Conservation (phyloP, 768 basidiomycete species). For the Boletus barrowsii region DNA sequence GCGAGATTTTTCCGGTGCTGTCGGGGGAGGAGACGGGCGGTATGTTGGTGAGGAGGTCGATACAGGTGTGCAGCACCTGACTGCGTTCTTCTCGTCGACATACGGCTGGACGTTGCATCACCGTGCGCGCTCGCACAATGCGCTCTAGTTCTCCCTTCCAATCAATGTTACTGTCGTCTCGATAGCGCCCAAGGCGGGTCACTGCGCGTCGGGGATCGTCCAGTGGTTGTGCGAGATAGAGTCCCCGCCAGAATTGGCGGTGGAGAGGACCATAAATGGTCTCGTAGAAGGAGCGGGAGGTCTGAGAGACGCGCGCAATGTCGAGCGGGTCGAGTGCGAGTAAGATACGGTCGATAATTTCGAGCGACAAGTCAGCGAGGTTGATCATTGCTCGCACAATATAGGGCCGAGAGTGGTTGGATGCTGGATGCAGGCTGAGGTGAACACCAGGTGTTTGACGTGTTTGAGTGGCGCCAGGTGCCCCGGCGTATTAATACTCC, state of each 20-base stretch:
- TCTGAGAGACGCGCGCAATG: slow-evolving; percentile 51
- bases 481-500: slow-evolving; percentile 9
- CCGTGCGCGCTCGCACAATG: slow-evolving; percentile 50
- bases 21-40: slow-evolving; percentile 35
- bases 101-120: slow-evolving; percentile 36
- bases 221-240: slow-evolving; percentile 61
- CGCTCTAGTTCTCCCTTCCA: slow-evolving; percentile 57
- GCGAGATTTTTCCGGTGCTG: slow-evolving; percentile 35
- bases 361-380: slow-evolving; percentile 49
- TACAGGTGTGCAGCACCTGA: slow-evolving; percentile 44
- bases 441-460: background rate
- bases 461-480: background rate
- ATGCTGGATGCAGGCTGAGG: background rate
- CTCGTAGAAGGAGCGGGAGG: slow-evolving; percentile 40
- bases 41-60: slow-evolving; percentile 45
- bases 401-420: background rate
- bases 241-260: slow-evolving; percentile 52
- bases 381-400: background rate
- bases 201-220: slow-evolving; percentile 62
- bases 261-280: slow-evolving; percentile 48
- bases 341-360: slow-evolving; percentile 59
- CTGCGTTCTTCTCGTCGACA: slow-evolving; percentile 44
- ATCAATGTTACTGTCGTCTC: slow-evolving; percentile 28
- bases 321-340: slow-evolving; percentile 58
- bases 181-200: slow-evolving; percentile 30